Base-by-base conservation (phyloP, 2,329 filamentous ascomycete genomes). In the Calonectria henricotiae region DNA sequence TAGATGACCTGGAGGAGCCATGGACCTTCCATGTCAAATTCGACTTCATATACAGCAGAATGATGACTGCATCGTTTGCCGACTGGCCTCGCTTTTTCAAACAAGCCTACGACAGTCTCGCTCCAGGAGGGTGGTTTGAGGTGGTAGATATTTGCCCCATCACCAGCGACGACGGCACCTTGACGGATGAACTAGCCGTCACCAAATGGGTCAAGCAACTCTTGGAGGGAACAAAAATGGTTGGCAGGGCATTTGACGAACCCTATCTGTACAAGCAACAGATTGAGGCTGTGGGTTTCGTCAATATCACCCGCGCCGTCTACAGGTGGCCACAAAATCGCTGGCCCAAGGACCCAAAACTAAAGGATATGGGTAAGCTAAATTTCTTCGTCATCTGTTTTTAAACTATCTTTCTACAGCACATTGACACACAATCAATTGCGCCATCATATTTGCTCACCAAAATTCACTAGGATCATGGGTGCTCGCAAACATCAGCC, bases 141-240 rank as follows among this genome's bases (percentile, higher is more conserved):
- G 27, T 44, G 20, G 55, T n/a, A 2, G 55, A 61, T n/a, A 61
- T 44, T n/a, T 61, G 55, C 39, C 55, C 55, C 25, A 44, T 61
- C 15, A 30, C 37, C 12, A 43, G 37, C 20, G 55, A 61, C 55
- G 55, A 61, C 23, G 55, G 55, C 4, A 61, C 37, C 23, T 30
- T 61, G 55, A 61, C 55, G 39, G 37, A 61, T 20, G 55, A 61
- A 4, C 27, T 43, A 3, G 20, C 23, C 11, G 37, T 61, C 1
- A 61, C 37, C 20, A 27, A 44, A 17, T 61, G 55, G 55, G 55
- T 61, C 12, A 37, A 27, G 5, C 15, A 27, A 17, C 55, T 61
- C 13, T 43, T 61, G 20, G 55, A 61, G 17, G 55, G 55, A 17
- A 61, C 55, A 7, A 43, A 30, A 25, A 17, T 20, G 1, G 37